A percentile compares a stretch with the other conserved stretches of the same genome.
Evolutionary conservation across 768 basidiomycete species (phyloP).

Genomic region (Trichaptum fuscoviolaceum): DNA sequence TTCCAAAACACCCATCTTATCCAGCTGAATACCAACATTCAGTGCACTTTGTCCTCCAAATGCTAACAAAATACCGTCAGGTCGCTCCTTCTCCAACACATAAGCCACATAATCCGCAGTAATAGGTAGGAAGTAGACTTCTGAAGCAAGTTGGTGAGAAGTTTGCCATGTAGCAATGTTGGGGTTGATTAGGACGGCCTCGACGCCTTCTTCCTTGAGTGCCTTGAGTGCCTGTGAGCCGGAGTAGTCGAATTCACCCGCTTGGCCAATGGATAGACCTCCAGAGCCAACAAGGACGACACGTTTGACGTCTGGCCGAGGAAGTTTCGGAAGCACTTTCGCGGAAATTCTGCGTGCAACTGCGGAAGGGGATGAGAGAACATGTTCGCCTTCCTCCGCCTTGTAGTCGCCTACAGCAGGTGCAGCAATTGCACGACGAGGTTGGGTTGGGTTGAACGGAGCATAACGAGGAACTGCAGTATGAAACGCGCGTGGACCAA

Average conservation of each 20-base stretch:
- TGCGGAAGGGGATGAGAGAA: conserved; percentile 91
- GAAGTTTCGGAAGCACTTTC: conserved; percentile 87
- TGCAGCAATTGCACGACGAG: conserved; percentile 51
- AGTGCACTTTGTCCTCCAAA: conserved; percentile 98
- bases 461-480: conserved; percentile 1
- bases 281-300: conserved; percentile 96
- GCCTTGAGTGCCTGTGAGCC: conserved; percentile 99
- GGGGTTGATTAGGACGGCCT: conserved; percentile 94
- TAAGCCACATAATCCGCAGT: conserved; percentile 98
- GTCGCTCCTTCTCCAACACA: conserved; percentile 96
- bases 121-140: conserved; percentile 96
- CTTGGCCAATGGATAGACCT: conserved; percentile 95
- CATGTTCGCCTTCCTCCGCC: conserved; percentile 61
- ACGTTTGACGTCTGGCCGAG: conserved; percentile 87
- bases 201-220: conserved; percentile 89
- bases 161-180: conserved; percentile 99
- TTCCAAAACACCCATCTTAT: conserved; percentile 94
- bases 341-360: conserved; percentile 91
- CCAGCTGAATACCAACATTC: conserved; percentile 95
- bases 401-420: conserved; percentile 69
- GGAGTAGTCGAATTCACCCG: conserved; percentile 99
- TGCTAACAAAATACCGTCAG: conserved; percentile 94
- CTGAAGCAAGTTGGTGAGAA: conserved; percentile 91
- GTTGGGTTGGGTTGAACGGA: background rate
- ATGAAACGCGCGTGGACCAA: conserved; percentile 2